Conservation (phyloP, 768 basidiomycete genomes). For the Dentipellis sp. region DNA sequence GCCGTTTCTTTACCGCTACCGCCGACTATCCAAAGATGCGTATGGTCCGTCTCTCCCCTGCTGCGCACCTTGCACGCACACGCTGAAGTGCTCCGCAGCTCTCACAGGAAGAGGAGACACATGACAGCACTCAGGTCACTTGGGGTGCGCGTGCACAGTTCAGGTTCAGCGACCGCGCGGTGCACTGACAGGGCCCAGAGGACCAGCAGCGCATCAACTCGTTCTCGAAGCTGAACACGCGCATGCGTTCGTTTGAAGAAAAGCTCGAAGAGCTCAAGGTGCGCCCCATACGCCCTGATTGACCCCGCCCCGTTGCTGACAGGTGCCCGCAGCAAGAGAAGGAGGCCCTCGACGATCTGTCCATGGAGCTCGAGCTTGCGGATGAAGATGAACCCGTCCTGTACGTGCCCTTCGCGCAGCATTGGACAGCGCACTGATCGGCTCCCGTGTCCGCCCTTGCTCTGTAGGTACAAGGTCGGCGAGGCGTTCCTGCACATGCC, state of each 20-base stretch:
- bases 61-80: neutral
- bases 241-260: conserved; percentile 63
- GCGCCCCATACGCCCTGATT: conserved; percentile 3
- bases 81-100: conserved; percentile 34
- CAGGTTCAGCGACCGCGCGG: neutral
- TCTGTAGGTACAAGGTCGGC: conserved; percentile 74
- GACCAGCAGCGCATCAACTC: conserved; percentile 88
- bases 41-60: conserved; percentile 34
- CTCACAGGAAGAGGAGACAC: conserved; percentile 67
- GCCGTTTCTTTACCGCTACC: neutral
- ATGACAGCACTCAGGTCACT: conserved; percentile 70
- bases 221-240: conserved; percentile 86
- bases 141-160: conserved; percentile 50
- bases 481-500: conserved; percentile 82
- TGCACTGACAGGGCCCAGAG: conserved; percentile 22
- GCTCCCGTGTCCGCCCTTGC: too few species aligned
- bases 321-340: conserved; percentile 70
- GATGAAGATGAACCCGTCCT: conserved; percentile 78
- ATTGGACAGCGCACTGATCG: neutral
- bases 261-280: conserved; percentile 71
- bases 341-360: conserved; percentile 85
- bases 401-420: conserved; percentile 32
- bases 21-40: conserved; percentile 33
- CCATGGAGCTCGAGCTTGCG: conserved; percentile 79
- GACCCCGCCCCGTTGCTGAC: neutral